Conservation (phyloP, 2,329 filamentous ascomycete species). For the Didymella keratinophila region DNA sequence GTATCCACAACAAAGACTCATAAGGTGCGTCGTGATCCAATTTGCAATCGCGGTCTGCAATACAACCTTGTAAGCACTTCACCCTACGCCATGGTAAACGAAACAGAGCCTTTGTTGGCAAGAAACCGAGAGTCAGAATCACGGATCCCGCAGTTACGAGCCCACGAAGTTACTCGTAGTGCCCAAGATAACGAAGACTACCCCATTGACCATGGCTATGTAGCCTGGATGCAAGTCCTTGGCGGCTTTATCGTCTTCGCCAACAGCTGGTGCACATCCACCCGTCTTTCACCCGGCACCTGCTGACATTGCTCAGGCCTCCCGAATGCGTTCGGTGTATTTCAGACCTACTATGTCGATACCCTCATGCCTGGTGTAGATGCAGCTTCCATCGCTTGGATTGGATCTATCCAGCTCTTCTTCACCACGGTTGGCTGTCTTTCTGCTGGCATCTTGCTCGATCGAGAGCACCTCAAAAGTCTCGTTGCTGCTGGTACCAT, state of each 20-base stretch:
- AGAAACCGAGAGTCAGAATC: background rate
- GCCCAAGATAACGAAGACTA: background rate
- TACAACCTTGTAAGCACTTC: background rate
- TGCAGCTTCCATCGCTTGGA: background rate
- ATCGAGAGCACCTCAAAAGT: background rate
- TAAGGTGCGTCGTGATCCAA: background rate
- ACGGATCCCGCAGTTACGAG: background rate
- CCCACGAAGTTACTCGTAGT: background rate
- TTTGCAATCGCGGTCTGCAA: background rate
- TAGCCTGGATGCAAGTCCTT: background rate
- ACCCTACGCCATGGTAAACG: background rate
- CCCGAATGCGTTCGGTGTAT: background rate
- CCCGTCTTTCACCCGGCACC: no score
- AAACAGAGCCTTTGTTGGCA: background rate
- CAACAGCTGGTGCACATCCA: background rate
- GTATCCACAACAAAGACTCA: background rate
- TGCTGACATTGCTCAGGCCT: background rate
- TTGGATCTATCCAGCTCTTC: background rate
- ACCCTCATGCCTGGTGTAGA: background rate
- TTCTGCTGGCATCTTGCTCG: background rate
- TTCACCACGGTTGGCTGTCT: background rate
- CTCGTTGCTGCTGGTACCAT: background rate
- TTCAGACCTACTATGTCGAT: background rate
- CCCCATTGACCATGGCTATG: background rate
- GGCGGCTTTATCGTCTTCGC: background rate